Evolutionary conservation across 208 protist genomes (phyloP), one percentile per base, ranked within the genome.

Genomic region (Trypanosoma rangeli): DNA sequence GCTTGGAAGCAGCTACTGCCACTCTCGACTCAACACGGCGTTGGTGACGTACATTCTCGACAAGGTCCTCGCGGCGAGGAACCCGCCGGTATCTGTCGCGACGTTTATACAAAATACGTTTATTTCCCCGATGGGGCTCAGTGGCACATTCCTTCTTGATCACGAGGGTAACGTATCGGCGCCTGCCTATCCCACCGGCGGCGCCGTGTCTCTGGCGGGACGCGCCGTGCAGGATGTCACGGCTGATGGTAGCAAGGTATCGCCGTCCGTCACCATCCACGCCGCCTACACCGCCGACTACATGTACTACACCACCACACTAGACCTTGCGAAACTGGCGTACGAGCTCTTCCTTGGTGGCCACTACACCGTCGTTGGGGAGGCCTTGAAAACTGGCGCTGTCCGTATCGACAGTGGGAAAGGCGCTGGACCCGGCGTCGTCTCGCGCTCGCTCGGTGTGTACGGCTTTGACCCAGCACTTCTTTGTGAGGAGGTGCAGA

Each of bases 261-360:
- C 70, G 20, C 12, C 13, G 35, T 72, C 33, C 53, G 52, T 70
- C 39, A 44, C 69, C 28, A 75, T 84, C 15, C 77, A 87, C 61
- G 73, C 84, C 16, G 78, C 77, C 5, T 87, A 86, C 61, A 68
- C 82, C 35, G 76, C 82, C 8, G 84, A 90, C 66, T 82, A 81
- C 70, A 88, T 90, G 84, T 61, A 89, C 42, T 90, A 86, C 72
- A 86, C 78, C 16, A 82, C 68, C 49, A 66, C 39, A n/a, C 37
- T 52, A 10, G 86, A 92, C 62, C 39, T 89, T n/a, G 54, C 46
- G 24, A 62, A 62, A 15, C 33, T 87, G 18, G 50, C 56, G 50
- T 16, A 13, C 16, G 63, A 52, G 42, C 46, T 87, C 15, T 70
- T 87, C n/a, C 18, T 83, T 33, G 77, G 74, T 35, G 70, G 61